Evolutionary conservation across 805 yeast species (phyloP), one percentile per base, ranked within the genome.

Genomic region (Candida fluviatilis): DNA sequence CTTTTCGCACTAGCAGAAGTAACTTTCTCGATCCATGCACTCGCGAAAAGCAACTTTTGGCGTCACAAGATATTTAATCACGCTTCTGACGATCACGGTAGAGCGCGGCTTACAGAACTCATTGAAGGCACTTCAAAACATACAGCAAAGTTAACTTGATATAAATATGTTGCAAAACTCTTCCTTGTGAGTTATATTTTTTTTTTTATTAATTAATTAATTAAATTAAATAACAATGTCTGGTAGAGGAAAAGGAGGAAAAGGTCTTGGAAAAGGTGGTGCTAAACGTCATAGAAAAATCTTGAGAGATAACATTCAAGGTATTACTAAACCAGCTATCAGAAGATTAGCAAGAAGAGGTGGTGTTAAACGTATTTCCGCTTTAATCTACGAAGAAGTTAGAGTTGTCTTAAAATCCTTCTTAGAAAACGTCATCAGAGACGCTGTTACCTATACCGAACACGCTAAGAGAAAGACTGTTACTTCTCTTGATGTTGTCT

Each of bases 381-480:
- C 95, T 70, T 76, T 89, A 67, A 91, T 90, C 71, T 90, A 90
- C 78, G 98, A 90, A 75, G 96, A 90, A 77, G 96, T 91, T 64
- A 88, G 98, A 79, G 89, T 84, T 56, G 97, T 91, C 54, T 78
- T 90, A 55, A 89, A 89, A 76, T 77, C 95, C 39, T 90, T 90
- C 85, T 80, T 90, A 68, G 96, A 87, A 74, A 82, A 85, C 64
- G 96, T 91, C 57, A 91, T 90, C 75, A 87, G 96, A 79, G 97
- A 91, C 61, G 97, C 98, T 60, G 96, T 91, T 60, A 88, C 96
- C 60, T 90, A 90, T 80, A 91, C 98, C 54, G 98, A 91, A 76
- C 97, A 90, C 84, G 98, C 97, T 62, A 91, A 91, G 93, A 88
- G 98, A 84, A 90, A 90, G 90, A 91, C 98, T 52, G 98, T 90